Evolutionary conservation across 192 early-diverging fungal species (phyloP).

Genomic region (Coemansia aciculifera): DNA sequence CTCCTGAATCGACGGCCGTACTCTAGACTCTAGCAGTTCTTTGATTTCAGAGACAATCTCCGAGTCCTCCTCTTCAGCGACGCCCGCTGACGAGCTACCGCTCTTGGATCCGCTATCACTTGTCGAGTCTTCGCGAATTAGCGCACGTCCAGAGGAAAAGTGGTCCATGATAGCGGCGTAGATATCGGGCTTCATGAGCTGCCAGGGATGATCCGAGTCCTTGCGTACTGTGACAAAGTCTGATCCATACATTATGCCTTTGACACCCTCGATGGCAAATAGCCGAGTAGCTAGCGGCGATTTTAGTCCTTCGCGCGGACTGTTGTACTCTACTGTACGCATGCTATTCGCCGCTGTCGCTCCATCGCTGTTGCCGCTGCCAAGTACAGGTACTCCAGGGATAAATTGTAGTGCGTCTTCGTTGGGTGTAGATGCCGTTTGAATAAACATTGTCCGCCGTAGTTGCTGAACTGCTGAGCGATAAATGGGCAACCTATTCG

Average conservation of each 20-base stretch:
- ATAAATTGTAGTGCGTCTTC: constrained; percentile 95
- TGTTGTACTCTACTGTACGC: constrained; percentile 84
- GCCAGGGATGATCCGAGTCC: constrained; percentile 87
- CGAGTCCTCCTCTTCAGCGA: constrained; percentile 71
- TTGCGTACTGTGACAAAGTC: constrained; percentile 98
- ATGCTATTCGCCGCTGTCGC: constrained; percentile 6
- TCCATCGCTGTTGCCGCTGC: constrained; percentile 18
- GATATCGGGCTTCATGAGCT: constrained; percentile 96
- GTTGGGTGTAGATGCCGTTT: constrained; percentile 92
- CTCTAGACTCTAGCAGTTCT: constrained; percentile 92
- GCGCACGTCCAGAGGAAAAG: constrained; percentile 82
- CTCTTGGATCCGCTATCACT: constrained; percentile 11
- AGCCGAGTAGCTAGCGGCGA: constrained; percentile 89
- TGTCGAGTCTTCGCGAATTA: constrained; percentile 61
- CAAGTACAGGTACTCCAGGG: constrained; percentile 84
- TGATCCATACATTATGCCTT: constrained; percentile 83
- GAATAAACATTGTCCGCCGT: constrained; percentile 76
- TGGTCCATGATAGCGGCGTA: constrained; percentile 95
- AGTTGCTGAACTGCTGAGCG: constrained; percentile 5
- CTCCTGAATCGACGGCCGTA: constrained; percentile 96
- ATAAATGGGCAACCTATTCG: not conserved
- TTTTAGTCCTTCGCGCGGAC: constrained; percentile 66
- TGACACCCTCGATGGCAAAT: constrained; percentile 93
- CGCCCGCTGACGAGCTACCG: not conserved
- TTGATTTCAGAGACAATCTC: constrained; percentile 98